A percentile compares a stretch with the other conserved stretches of the same genome.
These are phyloP conservation scores for Fusarium sarcochroum DNA, from an alignment of 2,329 filamentous ascomycete species.

Conservation along the genomic window DNA sequence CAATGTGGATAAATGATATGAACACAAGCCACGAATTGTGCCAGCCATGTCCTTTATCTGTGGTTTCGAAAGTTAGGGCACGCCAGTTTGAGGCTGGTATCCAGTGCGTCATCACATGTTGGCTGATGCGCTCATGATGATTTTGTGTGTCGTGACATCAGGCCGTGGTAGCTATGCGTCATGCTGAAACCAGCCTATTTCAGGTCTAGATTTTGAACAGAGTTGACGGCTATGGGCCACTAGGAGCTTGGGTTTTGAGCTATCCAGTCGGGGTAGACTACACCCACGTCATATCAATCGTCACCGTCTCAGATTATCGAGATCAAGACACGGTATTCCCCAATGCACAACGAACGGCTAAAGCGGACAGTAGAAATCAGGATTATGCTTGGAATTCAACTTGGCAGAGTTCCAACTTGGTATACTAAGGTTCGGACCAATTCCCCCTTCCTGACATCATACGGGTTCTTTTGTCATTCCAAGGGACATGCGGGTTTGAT, in stretches of 20 bases:
- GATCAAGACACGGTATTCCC: constrained; percentile 2
- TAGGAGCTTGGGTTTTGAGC: background rate
- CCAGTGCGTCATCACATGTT: constrained; percentile 28
- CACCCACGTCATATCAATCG: constrained; percentile 32
- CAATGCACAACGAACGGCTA: constrained; percentile 1
- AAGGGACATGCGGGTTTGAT: too few species aligned
- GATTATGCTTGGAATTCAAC: constrained; percentile 11
- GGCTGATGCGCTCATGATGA: constrained; percentile 30
- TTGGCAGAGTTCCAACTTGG: background rate
- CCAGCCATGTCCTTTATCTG: constrained; percentile 25
- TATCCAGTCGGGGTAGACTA: background rate
- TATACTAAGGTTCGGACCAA: constrained; percentile 2
- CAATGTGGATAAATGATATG: background rate
- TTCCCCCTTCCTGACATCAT: constrained; percentile 17
- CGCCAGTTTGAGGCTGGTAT: constrained; percentile 9
- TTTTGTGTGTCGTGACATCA: constrained; percentile 29
- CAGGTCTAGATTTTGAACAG: constrained; percentile 1
- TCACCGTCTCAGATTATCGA: constrained; percentile 28
- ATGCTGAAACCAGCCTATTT: constrained; percentile 22
- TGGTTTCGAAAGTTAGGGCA: accelerated
- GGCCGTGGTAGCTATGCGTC: constrained; percentile 10
- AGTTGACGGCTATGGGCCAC: constrained; percentile 1
- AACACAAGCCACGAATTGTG: constrained; percentile 18
- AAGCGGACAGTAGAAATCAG: constrained; percentile 9
- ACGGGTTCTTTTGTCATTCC: background rate